Evolutionary conservation across 257 asterid genomes (phyloP).

Genomic region (Salvia miltiorrhiza): DNA sequence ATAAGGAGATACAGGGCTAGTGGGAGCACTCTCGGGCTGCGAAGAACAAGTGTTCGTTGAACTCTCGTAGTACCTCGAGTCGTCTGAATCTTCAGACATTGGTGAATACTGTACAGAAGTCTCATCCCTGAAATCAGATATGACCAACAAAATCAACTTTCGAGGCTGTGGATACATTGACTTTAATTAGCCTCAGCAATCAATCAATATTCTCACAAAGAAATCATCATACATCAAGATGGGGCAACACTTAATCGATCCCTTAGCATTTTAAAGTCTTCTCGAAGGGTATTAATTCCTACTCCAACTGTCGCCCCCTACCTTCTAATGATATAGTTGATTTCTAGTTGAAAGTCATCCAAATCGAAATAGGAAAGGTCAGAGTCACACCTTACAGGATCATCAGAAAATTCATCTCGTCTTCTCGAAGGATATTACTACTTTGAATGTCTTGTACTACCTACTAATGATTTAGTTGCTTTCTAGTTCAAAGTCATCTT

Average conservation of each 20-base stretch:
- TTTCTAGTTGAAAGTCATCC: not conserved
- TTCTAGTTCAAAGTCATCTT: too few species aligned
- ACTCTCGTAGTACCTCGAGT: constrained; percentile 65
- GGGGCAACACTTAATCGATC: not conserved
- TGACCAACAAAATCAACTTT: not conserved
- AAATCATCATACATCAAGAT: not conserved
- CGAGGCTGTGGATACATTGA: not conserved
- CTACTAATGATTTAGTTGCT: too few species aligned
- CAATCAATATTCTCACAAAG: not conserved
- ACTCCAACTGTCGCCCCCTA: not conserved
- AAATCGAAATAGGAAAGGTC: not conserved
- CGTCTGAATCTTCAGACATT: constrained; percentile 97
- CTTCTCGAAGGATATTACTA: too few species aligned
- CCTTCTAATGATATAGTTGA: not conserved
- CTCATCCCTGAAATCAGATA: constrained; percentile 67
- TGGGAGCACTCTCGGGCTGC: constrained; percentile 79
- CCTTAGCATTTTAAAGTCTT: not conserved
- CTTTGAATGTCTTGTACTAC: too few species aligned
- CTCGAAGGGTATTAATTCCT: not conserved
- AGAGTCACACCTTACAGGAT: not conserved
- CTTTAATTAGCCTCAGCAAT: not conserved
- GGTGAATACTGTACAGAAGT: constrained; percentile 77
- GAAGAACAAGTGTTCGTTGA: constrained; percentile 54
- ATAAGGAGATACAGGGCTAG: constrained; percentile 91
- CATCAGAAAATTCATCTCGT: not conserved